Evolutionary conservation across 495 filamentous ascomycete genomes (phyloP).

Genomic region (Neurospora intermedia): DNA sequence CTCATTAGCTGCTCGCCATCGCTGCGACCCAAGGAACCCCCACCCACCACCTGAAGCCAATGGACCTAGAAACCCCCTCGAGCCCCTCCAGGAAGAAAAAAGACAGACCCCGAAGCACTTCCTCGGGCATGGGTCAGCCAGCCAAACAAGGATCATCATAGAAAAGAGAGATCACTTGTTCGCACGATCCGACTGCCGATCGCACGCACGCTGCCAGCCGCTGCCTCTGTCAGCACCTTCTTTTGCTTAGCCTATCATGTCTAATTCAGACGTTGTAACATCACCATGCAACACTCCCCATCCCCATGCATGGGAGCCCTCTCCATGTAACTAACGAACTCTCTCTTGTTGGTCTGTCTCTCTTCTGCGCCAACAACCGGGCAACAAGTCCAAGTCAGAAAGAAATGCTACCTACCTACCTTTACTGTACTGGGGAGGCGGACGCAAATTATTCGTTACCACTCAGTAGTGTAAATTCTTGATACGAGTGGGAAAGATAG

Average conservation of each 20-base stretch:
- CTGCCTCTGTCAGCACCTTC: background rate
- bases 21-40: background rate
- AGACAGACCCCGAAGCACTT: background rate
- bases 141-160: background rate
- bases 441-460: too few relatives aligned
- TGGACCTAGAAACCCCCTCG: background rate
- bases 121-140: background rate
- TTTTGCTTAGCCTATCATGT: background rate
- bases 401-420: too few relatives aligned
- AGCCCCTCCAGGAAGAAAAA: background rate
- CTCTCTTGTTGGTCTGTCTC: too few relatives aligned
- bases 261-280: background rate
- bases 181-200: background rate
- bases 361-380: too few relatives aligned
- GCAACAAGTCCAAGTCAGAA: too few relatives aligned
- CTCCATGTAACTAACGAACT: too few relatives aligned
- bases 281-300: background rate
- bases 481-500: too few relatives aligned
- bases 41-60: background rate
- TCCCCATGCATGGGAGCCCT: too few relatives aligned
- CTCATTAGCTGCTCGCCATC: background rate
- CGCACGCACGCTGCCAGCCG: background rate
- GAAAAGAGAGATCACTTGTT: background rate
- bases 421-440: too few relatives aligned
- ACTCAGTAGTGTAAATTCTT: too few relatives aligned